Conservation (phyloP, 2,329 filamentous ascomycete genomes). For the Penicillium sp. region DNA sequence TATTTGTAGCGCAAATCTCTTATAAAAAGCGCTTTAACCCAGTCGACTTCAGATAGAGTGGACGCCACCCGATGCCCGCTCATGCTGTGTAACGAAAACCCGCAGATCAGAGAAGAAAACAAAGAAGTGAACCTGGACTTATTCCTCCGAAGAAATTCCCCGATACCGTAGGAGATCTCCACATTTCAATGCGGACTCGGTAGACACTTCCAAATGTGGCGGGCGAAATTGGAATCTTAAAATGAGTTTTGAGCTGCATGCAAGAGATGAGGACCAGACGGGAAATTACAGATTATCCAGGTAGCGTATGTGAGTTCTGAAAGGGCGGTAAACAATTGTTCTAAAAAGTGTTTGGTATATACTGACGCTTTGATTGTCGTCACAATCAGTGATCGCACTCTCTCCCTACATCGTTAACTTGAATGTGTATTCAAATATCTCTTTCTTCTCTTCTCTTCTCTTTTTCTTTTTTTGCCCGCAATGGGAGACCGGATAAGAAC, state of each 20-base stretch:
- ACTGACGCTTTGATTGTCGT: neutral
- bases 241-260: neutral
- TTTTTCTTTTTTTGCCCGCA: no score
- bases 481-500: neutral
- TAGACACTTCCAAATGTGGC: neutral
- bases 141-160: slow-evolving; percentile 5
- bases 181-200: neutral
- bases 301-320: neutral
- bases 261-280: neutral
- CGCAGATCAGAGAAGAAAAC: neutral
- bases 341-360: neutral
- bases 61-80: slow-evolving; percentile 2
- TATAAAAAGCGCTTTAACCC: no score
- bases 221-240: neutral
- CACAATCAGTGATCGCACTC: neutral
- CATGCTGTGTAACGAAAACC: neutral
- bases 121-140: neutral
- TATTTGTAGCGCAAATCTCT: no score
- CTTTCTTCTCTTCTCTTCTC: no score
- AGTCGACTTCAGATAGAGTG: neutral
- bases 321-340: neutral
- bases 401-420: neutral
- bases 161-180: neutral
- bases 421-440: no score
- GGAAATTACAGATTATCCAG: slow-evolving; percentile 1